phyloP scores from a whole-genome alignment of 192 early-diverging fungal genomes.

The Coemansia sp. region DNA sequence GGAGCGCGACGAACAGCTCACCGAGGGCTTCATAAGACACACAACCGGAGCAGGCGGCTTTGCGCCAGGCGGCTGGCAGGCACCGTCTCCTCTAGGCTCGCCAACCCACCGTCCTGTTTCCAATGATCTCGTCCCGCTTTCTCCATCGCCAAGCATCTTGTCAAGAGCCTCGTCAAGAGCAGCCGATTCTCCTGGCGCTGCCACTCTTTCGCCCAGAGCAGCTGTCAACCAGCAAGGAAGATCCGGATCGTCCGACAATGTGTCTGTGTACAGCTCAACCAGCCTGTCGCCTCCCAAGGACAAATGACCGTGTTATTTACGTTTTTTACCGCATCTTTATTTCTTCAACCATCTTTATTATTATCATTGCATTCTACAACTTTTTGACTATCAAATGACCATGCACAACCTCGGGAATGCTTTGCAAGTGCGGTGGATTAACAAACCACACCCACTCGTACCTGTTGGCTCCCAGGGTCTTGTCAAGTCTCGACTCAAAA shows the following conservation, averaged over 20 bases:
- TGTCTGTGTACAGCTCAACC: conserved; percentile 5
- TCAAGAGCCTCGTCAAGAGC: neutral
- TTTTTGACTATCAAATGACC: conserved; percentile 40
- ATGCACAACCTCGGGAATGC: conserved; percentile 48
- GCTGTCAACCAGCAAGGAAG: neutral
- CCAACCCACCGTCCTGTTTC: conserved; percentile 2
- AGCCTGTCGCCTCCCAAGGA: neutral
- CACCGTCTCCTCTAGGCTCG: conserved; percentile 25
- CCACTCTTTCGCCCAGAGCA: neutral
- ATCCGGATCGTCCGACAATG: neutral
- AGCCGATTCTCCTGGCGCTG: neutral
- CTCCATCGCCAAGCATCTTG: neutral
- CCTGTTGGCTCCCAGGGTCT: conserved; percentile 17
- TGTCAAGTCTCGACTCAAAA: conserved; percentile 24
- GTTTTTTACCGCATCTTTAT: neutral
- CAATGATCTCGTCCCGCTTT: conserved; percentile 4
- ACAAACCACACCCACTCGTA: conserved; percentile 56
- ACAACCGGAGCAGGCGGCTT: conserved; percentile 49
- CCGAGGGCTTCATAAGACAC: conserved; percentile 47
- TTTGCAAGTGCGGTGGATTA: conserved; percentile 52
- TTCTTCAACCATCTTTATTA: neutral
- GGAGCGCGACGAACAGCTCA: conserved; percentile 33
- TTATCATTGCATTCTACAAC: conserved; percentile 3
- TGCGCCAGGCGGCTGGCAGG: conserved; percentile 32
- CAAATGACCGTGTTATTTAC: neutral